Conservation (phyloP, 1,284 basidiomycete species). For the Tilletia horrida region DNA sequence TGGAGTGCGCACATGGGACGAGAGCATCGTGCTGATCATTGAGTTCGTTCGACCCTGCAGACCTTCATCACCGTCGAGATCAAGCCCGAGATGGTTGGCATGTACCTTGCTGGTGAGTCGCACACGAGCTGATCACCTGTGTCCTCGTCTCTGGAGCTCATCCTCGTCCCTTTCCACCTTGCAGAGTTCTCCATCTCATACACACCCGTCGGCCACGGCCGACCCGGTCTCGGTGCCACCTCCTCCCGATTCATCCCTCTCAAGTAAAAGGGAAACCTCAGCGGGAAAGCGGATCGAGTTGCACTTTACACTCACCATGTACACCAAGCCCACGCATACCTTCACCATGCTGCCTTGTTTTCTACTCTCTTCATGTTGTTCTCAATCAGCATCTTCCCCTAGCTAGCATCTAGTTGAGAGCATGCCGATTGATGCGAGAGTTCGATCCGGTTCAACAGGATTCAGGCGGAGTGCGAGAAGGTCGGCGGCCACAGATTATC, state of each 20-base stretch:
- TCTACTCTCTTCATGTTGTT: neutral
- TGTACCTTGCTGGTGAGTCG: constrained; percentile 69
- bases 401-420: no score
- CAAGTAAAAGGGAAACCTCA: constrained; percentile 58
- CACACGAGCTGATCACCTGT: neutral
- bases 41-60: constrained; percentile 55
- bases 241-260: constrained; percentile 64
- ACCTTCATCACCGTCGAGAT: constrained; percentile 96
- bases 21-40: no score
- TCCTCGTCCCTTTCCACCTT: constrained; percentile 18
- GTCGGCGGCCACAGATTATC: no score
- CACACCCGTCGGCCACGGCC: constrained; percentile 98
- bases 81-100: constrained; percentile 99
- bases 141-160: no score
- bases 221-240: constrained; percentile 94
- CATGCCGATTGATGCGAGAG: no score
- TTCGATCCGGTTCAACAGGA: no score
- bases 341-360: neutral
- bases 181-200: constrained; percentile 82
- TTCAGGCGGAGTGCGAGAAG: no score
- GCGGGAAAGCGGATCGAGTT: neutral
- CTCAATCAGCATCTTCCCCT: no score
- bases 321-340: neutral
- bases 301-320: neutral
- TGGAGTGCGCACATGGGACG: no score